Conservation (phyloP, 2,329 filamentous ascomycete species). For the Paecilomyces sp. region DNA sequence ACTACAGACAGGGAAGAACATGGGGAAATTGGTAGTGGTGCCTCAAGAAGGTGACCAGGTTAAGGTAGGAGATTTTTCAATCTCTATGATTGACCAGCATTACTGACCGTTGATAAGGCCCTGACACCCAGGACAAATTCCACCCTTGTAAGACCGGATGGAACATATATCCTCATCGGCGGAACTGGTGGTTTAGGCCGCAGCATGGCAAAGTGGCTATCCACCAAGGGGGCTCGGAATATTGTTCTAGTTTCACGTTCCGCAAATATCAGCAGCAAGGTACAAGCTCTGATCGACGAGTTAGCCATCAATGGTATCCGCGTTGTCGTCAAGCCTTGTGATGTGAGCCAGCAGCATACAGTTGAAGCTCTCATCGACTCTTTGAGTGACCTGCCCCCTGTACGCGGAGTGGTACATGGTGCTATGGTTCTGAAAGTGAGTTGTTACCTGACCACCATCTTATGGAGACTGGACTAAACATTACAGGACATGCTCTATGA, state of each 20-base stretch:
- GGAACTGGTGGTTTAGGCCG: constrained; percentile 23
- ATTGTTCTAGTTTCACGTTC: constrained; percentile 16
- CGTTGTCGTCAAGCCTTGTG: neutral
- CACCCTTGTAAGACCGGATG: neutral
- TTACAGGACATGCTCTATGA: constrained; percentile 27
- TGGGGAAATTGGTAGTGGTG: neutral
- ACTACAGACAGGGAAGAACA: neutral
- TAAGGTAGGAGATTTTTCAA: neutral
- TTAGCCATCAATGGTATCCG: neutral
- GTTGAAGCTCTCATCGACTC: neutral
- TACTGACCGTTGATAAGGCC: neutral
- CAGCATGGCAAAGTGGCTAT: constrained; percentile 20
- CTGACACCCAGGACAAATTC: neutral
- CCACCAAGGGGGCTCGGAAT: constrained; percentile 20
- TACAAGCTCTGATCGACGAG: neutral
- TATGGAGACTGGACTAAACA: constrained; percentile 3
- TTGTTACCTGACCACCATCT: neutral
- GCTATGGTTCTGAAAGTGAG: neutral
- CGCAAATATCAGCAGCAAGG: neutral
- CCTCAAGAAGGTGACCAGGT: neutral
- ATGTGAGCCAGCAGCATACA: neutral
- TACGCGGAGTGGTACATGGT: neutral
- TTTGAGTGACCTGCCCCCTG: neutral
- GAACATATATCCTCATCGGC: constrained; percentile 20
- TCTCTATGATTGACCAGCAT: neutral